Conservation (phyloP, 352 stramenopile species). For the Globisporangium echinulatum region DNA sequence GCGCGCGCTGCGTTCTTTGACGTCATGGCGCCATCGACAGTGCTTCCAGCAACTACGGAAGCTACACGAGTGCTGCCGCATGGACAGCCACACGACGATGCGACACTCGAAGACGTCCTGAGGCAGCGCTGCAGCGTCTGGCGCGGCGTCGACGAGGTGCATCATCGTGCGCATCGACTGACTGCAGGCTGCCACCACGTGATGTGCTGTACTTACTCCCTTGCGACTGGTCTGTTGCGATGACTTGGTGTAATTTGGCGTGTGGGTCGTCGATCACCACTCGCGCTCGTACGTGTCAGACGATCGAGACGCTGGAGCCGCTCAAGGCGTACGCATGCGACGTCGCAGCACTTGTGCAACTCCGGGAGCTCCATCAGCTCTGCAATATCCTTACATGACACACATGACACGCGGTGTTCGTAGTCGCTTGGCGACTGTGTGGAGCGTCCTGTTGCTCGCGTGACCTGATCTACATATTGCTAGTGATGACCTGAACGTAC, state of each 20-base stretch:
- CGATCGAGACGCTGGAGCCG: conserved; percentile 23
- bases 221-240: too few species aligned
- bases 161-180: not conserved
- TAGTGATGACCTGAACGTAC: not conserved
- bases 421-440: too few species aligned
- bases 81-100: not conserved
- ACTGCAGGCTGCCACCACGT: too few species aligned
- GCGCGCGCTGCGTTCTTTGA: conserved; percentile 17
- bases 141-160: conserved; percentile 30
- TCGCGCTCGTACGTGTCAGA: conserved; percentile 6
- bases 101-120: conserved; percentile 20
- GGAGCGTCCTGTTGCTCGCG: too few species aligned
- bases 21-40: not conserved
- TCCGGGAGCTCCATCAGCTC: conserved; percentile 51
- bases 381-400: conserved; percentile 53
- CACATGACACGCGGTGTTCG: too few species aligned
- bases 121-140: conserved; percentile 21
- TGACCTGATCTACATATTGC: too few species aligned
- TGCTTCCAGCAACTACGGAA: conserved; percentile 2
- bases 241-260: too few species aligned
- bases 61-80: not conserved
- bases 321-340: conserved; percentile 29
- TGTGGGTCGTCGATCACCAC: too few species aligned
- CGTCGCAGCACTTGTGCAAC: conserved; percentile 27
- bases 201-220: too few species aligned